Evolutionary conservation across 306 rosid genomes (phyloP).

Genomic region (Betula pendula): DNA sequence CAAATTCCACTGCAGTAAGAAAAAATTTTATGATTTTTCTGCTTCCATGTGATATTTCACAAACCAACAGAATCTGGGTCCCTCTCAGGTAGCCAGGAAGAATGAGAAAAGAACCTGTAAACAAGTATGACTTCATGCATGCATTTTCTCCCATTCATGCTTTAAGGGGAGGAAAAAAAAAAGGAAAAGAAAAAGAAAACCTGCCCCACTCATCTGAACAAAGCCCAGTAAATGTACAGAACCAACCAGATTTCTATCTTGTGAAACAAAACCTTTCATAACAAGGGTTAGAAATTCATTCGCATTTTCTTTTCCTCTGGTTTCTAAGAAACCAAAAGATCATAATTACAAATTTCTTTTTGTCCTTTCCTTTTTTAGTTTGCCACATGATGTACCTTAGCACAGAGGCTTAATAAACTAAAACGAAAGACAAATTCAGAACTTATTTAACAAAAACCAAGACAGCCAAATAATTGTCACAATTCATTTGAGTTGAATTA

Average conservation of each 20-base stretch:
- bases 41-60: slow-evolving; percentile 22
- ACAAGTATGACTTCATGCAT: slow-evolving; percentile 1
- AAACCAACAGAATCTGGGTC: slow-evolving; percentile 9
- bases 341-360: neutral
- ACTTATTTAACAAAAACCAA: neutral
- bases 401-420: neutral
- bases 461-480: neutral
- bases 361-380: no score
- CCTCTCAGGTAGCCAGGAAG: neutral
- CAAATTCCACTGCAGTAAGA: slow-evolving; percentile 83
- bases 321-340: neutral
- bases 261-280: neutral
- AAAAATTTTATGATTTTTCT: slow-evolving; percentile 13
- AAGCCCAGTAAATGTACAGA: neutral
- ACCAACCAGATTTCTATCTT: neutral
- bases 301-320: neutral
- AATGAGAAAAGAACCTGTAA: neutral
- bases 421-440: neutral
- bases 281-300: neutral
- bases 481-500: neutral
- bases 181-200: neutral
- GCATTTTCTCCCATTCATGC: neutral
- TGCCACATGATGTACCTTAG: neutral
- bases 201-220: neutral
- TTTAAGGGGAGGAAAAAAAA: neutral